Base-by-base conservation (phyloP, 805 yeast genomes). In the Suhomyces faveliae region DNA sequence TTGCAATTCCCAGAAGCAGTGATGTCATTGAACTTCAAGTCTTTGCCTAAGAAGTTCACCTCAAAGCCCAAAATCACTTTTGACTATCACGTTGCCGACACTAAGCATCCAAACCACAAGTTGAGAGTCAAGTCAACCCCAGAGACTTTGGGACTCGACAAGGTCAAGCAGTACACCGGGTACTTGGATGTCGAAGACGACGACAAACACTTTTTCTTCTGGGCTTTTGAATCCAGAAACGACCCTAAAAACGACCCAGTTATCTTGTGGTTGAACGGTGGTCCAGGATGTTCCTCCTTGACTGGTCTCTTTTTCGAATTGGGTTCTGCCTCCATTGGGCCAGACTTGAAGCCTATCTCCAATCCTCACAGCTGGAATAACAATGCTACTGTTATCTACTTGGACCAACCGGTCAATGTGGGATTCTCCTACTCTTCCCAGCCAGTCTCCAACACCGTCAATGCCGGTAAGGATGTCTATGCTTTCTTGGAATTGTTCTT, bases 261-360 rank as follows among this genome's bases (percentile, higher is more conserved):
- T 19, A 78, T 92, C 47, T 74, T 92, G 56, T 90, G 97, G 98
- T 74, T 91, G 58, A 91, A 91, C 63, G 97, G 97, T 54, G 97
- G 97, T 4, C 97, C 97, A 30, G 97, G 97, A 10, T 91, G 97
- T 64, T 88, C 96, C 0, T 88, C 96, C 1, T 70, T 89, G 62
- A 88, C 95, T 27, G 97, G 97, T 7, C 73, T 91, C 49, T 81
- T 92, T 58, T 89, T 91, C 61, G 98, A 92, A 66, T 77, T 90
- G 61, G 98, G 98, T 21, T 96, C 97, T 4, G 79, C 96, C 0
- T 76, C 84, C 11, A 81, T 92, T 50, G 83, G 80, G 51, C 66
- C 79, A 37, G 79, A 85, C 47, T 67, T 86, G 56, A 79, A 81
- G 58, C 90, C 95, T n/a, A 77, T 79, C 24, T 73, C 69, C 65